A percentile compares a stretch with the other conserved stretches of the same genome.
Evolutionary conservation across 176 grass and related monocot genomes (phyloP).

Genomic region (Eragrostis curvula): DNA sequence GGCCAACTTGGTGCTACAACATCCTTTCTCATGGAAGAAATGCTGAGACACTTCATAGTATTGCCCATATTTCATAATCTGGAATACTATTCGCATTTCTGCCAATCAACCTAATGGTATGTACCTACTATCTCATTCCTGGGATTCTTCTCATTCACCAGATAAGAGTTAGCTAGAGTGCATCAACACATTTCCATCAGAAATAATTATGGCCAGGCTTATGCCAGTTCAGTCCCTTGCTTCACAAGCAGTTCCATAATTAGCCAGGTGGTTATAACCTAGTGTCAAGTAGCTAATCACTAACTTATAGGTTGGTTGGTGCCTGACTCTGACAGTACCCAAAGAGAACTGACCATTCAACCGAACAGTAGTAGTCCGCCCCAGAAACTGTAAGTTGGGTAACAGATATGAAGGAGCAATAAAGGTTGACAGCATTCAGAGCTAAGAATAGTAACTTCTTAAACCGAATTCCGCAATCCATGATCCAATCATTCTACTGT

Average conservation of each 20-base stretch:
- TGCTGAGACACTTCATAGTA: background rate
- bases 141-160: background rate
- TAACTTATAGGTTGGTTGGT: background rate
- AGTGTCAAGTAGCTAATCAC: background rate
- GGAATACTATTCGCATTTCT: background rate
- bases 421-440: background rate
- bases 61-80: slow-evolving; percentile 1
- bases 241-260: background rate
- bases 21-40: background rate
- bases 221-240: slow-evolving; percentile 5
- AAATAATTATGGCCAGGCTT: background rate
- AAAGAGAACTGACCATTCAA: background rate
- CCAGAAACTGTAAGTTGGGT: slow-evolving; percentile 8
- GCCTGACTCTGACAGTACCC: background rate
- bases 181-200: background rate
- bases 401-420: background rate
- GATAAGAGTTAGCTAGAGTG: background rate
- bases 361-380: background rate
- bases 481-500: background rate
- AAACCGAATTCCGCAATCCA: background rate
- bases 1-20: background rate
- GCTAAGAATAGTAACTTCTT: background rate
- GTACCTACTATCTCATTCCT: background rate
- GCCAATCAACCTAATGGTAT: background rate
- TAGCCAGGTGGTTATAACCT: background rate